Conservation (phyloP, 805 yeast genomes). For the Crinitomyces ghanaensis region DNA sequence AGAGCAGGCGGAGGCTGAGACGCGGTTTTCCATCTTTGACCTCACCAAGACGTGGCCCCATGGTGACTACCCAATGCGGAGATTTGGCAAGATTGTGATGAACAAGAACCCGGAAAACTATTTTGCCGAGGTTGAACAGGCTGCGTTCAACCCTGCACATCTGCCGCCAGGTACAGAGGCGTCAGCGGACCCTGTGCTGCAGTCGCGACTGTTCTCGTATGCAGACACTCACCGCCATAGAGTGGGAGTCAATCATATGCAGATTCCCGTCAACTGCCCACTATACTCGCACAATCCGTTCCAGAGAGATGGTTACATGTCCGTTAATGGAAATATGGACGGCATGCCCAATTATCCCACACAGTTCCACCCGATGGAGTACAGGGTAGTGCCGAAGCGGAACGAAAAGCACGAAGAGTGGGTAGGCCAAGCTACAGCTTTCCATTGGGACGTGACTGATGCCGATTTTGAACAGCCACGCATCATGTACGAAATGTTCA, state of each 20-base stretch:
- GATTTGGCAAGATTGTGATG: slow-evolving; percentile 67
- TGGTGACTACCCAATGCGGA: slow-evolving; percentile 71
- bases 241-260: slow-evolving; percentile 62
- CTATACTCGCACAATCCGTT: slow-evolving; percentile 52
- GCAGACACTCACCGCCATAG: slow-evolving; percentile 82
- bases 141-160: slow-evolving; percentile 76
- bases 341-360: slow-evolving; percentile 54
- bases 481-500: slow-evolving; percentile 65
- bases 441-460: slow-evolving; percentile 68
- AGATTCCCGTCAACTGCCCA: slow-evolving; percentile 88
- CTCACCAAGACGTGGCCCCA: slow-evolving; percentile 92
- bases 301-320: slow-evolving; percentile 75
- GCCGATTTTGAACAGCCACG: slow-evolving; percentile 70
- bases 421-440: slow-evolving; percentile 71
- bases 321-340: slow-evolving; percentile 60
- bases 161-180: slow-evolving; percentile 78
- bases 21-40: slow-evolving; percentile 76
- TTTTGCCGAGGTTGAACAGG: slow-evolving; percentile 81
- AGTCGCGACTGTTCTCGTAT: slow-evolving; percentile 70
- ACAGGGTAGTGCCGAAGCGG: slow-evolving; percentile 13
- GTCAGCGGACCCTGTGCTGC: slow-evolving; percentile 75
- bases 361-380: slow-evolving; percentile 25
- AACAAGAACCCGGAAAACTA: slow-evolving; percentile 79
- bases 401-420: slow-evolving; percentile 59
- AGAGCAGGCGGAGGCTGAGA: slow-evolving; percentile 62